Evolutionary conservation across 2,329 filamentous ascomycete genomes (phyloP).

Genomic region (Colletotrichum kahawae): DNA sequence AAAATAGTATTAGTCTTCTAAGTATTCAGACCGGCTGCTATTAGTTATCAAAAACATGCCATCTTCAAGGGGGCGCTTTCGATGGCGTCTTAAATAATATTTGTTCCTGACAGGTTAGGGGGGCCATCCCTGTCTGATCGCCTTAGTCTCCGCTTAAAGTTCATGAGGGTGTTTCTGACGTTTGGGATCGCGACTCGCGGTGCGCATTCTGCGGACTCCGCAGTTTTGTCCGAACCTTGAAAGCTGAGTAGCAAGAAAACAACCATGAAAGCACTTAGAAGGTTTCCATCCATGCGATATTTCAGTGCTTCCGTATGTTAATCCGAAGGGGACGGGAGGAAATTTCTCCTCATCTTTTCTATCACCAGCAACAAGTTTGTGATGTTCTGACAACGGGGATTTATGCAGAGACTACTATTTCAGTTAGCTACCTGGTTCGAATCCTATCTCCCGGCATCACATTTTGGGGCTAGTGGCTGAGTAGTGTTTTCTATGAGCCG

Average conservation of each 20-base stretch:
- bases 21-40: neutral
- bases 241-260: neutral
- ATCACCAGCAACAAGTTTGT: neutral
- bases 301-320: neutral
- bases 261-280: neutral
- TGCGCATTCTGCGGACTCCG: neutral
- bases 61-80: neutral
- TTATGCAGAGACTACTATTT: too few species aligned
- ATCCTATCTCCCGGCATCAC: too few species aligned
- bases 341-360: neutral
- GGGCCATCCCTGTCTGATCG: neutral
- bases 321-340: neutral
- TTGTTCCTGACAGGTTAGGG: neutral
- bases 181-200: neutral
- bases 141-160: neutral
- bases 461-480: too few species aligned
- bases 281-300: neutral
- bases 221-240: neutral
- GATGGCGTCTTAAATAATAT: neutral
- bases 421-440: too few species aligned
- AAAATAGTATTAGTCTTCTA: neutral
- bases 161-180: neutral
- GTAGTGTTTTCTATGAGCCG: neutral
- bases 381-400: fast-evolving
- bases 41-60: fast-evolving